Evolutionary conservation across 139 green algal genomes (phyloP).

Genomic region (Auxenochlorella pyrenoidosa): DNA sequence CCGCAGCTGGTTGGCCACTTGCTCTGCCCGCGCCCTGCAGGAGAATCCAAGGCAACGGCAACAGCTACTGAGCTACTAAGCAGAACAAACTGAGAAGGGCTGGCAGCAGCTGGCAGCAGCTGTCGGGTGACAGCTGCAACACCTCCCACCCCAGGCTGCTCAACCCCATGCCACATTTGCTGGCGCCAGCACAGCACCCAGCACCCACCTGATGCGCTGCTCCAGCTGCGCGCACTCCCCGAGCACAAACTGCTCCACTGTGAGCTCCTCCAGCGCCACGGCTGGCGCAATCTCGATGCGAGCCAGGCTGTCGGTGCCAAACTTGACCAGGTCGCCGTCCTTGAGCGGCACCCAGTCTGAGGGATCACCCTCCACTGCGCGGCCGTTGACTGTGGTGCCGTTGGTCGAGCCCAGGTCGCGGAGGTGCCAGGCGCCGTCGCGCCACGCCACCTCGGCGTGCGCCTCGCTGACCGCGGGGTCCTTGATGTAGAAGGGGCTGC

Average conservation of each 20-base stretch:
- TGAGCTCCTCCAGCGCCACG: conserved; percentile 16
- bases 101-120: neutral
- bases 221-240: conserved; percentile 41
- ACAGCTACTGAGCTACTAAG: neutral
- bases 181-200: neutral
- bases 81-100: neutral
- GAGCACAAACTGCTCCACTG: conserved; percentile 44
- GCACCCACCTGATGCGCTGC: conserved; percentile 33
- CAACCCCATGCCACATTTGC: neutral
- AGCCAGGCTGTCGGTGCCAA: conserved; percentile 24
- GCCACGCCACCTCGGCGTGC: conserved; percentile 69
- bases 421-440: conserved; percentile 53
- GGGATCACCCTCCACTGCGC: conserved; percentile 29
- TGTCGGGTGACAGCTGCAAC: neutral
- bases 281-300: conserved; percentile 4
- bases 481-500: conserved; percentile 69
- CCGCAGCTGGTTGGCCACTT: conserved; percentile 36
- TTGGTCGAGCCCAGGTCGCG: conserved; percentile 75
- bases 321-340: conserved; percentile 13
- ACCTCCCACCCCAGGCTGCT: neutral
- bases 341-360: conserved; percentile 24
- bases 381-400: conserved; percentile 68
- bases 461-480: conserved; percentile 70
- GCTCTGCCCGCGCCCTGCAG: conserved; percentile 34
- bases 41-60: neutral